These are phyloP conservation scores for Powellomyces hirtus DNA, from an alignment of 192 early-diverging fungal genomes.

Conservation along the genomic window DNA sequence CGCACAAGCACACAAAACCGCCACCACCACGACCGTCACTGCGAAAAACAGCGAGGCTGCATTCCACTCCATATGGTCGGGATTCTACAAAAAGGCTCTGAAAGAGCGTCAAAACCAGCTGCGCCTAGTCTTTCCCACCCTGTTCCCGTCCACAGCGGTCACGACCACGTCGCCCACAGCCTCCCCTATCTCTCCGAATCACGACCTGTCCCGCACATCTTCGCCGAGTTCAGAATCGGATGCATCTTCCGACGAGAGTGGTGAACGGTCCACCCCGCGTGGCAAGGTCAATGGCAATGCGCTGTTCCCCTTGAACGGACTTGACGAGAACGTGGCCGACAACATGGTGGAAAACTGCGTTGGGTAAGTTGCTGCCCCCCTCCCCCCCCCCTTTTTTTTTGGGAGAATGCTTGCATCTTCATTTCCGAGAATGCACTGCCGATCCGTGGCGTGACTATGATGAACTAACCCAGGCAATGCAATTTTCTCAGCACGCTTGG, in stretches of 20 bases:
- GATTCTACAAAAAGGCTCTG: constrained; percentile 75
- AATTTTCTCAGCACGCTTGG: constrained; percentile 66
- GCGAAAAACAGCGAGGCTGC: not conserved
- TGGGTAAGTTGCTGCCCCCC: constrained; percentile 48
- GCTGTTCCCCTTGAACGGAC: constrained; percentile 59
- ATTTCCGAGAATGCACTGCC: no score
- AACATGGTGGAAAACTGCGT: constrained; percentile 81
- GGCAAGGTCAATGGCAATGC: not conserved
- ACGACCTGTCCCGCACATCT: not conserved
- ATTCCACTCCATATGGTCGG: constrained; percentile 58
- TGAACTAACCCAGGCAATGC: constrained; percentile 1
- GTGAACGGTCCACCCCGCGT: not conserved
- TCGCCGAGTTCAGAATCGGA: not conserved
- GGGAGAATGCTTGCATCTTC: not conserved
- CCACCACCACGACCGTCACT: no score
- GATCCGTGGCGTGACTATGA: not conserved
- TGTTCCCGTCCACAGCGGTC: constrained; percentile 31
- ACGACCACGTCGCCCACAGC: not conserved
- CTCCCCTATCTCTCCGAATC: not conserved
- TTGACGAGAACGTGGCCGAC: constrained; percentile 67
- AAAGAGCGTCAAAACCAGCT: constrained; percentile 68
- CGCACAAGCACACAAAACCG: no score
- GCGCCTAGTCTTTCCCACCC: constrained; percentile 57
- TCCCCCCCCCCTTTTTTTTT: no score
- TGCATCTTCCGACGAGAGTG: constrained; percentile 1